Evolutionary conservation across 2,329 filamentous ascomycete species (phyloP), one percentile per base, ranked within the genome.

Genomic region (Catunica adiposa): DNA sequence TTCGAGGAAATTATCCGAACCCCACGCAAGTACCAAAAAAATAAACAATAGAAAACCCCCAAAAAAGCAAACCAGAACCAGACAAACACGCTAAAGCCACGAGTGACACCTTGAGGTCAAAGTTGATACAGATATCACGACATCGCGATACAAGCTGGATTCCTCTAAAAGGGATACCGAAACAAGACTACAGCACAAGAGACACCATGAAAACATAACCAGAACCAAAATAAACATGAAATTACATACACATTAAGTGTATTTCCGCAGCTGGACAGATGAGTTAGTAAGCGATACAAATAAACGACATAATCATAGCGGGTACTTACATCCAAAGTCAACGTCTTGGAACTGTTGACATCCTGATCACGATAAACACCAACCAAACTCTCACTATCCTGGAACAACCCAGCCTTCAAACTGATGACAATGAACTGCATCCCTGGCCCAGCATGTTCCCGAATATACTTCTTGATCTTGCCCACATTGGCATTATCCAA

Each of bases 381-480:
- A 3, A 98, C 89, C 63, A 98, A 69, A 59, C 89, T 94, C 74
- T 98, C 89, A 65, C 88, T 95, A 68, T 94, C 86, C 70, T 98
- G 89, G 72, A 97, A 98, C 56, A 98, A 74, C 1, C 89, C 89
- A 0, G 89, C 86, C 77, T 98, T 98, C 66, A 98, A 76, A 71
- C 83, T 89, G 68, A 98, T 98, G 62, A 98, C 92, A 59, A 98
- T 94, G 63, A 98, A 98, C 68, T 98, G 92, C 89, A 97, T 97
- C 14, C 94, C 94, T 1, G 92, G 92, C 0, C 88, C 87, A 0
- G 89, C 86, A 69, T 98, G 89, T 64, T 94, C 88, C 38, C 84
- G 80, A 60, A 98, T 94, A 65, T 98, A 98, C 68, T 92, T 92
- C 61, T 90, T 92, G 68, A 98, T 89, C 66, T 94, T 89, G 62